Percentiles rank a stretch among this genome's conserved stretches.
phyloP scores from a whole-genome alignment of 179 eudicot species.

The Patellifolia procumbens region DNA sequence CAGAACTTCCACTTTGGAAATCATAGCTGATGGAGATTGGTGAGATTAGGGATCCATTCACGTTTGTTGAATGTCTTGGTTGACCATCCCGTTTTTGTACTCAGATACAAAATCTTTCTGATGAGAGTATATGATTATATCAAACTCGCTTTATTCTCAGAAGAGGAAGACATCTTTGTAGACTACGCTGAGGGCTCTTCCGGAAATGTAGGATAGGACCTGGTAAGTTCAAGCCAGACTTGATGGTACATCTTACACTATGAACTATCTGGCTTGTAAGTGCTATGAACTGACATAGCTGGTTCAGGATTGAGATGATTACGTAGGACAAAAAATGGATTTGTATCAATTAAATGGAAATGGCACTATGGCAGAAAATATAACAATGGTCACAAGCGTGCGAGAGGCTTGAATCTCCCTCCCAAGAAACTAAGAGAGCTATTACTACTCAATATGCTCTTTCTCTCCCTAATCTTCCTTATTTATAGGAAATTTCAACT shows the following conservation, averaged over 20 bases:
- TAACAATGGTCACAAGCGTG: too few relatives aligned
- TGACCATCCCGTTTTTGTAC: neutral
- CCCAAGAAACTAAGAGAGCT: too few relatives aligned
- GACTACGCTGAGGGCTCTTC: neutral
- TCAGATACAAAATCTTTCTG: neutral
- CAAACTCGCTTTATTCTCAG: neutral
- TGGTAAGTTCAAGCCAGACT: neutral
- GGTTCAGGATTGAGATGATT: too few relatives aligned
- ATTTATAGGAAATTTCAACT: too few relatives aligned
- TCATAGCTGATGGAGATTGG: neutral
- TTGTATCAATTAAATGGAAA: too few relatives aligned
- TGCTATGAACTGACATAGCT: too few relatives aligned
- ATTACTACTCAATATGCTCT: too few relatives aligned
- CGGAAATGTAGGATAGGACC: neutral
- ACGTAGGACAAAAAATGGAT: too few relatives aligned
- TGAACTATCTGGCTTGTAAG: neutral
- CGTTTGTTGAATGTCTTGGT: neutral
- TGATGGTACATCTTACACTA: neutral
- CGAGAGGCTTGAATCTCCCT: too few relatives aligned
- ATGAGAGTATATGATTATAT: neutral
- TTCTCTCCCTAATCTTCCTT: too few relatives aligned
- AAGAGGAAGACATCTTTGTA: neutral
- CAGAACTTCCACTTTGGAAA: neutral
- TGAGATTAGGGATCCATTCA: neutral
- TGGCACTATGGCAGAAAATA: too few relatives aligned